Conservation (phyloP, 768 basidiomycete genomes). For the Tricholoma terreum region DNA sequence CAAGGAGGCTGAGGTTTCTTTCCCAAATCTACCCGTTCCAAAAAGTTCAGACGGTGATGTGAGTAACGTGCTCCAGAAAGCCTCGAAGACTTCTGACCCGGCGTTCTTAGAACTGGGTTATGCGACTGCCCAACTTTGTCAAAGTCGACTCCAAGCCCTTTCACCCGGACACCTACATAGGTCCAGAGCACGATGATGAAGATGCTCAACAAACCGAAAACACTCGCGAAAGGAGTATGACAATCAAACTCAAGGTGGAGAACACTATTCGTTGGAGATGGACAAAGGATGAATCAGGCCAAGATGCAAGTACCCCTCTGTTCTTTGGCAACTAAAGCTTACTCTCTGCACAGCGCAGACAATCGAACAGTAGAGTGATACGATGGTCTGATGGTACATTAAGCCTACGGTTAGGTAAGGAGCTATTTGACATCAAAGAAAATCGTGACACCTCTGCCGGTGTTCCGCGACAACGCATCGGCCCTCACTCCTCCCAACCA, state of each 20-base stretch:
- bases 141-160: slow-evolving; percentile 88
- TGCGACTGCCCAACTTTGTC: slow-evolving; percentile 92
- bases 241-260: slow-evolving; percentile 84
- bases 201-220: slow-evolving; percentile 55
- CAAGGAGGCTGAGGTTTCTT: slow-evolving; percentile 67
- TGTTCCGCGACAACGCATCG: slow-evolving; percentile 53
- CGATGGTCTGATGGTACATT: slow-evolving; percentile 95
- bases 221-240: slow-evolving; percentile 75
- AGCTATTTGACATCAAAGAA: slow-evolving; percentile 88
- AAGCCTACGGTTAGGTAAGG: slow-evolving; percentile 89
- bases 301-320: slow-evolving; percentile 58
- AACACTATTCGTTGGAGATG: slow-evolving; percentile 97
- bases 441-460: slow-evolving; percentile 75
- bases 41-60: slow-evolving; percentile 81
- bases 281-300: slow-evolving; percentile 70
- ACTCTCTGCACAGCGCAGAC: slow-evolving; percentile 51
- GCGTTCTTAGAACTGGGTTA: slow-evolving; percentile 73
- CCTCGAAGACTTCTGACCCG: slow-evolving; percentile 1
- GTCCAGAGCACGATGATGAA: slow-evolving; percentile 77
- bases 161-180: slow-evolving; percentile 81
- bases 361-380: slow-evolving; percentile 89
- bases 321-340: slow-evolving; percentile 5
- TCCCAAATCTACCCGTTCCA: slow-evolving; percentile 87
- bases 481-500: slow-evolving; percentile 37
- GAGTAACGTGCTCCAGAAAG: slow-evolving; percentile 25